Base-by-base conservation (phyloP, 139 green algal genomes). In the Auxenochlorella pyrenoidosa region DNA sequence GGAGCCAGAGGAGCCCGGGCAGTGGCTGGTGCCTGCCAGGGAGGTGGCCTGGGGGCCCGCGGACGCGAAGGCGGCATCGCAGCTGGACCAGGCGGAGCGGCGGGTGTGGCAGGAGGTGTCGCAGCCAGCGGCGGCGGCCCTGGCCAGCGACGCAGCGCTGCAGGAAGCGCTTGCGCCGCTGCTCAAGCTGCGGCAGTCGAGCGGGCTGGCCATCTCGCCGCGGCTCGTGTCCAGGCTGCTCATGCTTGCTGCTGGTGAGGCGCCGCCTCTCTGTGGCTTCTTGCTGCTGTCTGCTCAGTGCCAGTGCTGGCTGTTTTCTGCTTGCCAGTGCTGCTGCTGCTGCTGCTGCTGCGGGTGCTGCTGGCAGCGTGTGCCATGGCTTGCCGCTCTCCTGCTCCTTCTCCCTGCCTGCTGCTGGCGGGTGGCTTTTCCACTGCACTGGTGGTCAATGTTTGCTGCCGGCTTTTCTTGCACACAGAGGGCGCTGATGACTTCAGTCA, bases 181-280 rank as follows among this genome's bases (percentile, higher is more conserved):
- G 73, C 59, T 88, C 12, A 6, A 51, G 38, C 26, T 83, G 59
- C 40, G 65, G 28, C 58, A 43, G n/a, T 32, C 54, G 2, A 63
- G n/a, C 2, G 84, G 73, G 6, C n/a, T 70, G 38, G 51, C 41
- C 0, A 30, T 89, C 10, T 86, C 81, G 41, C 77, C 44, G 19
- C 71, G 86, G 13, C 70, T 90, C 3, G 41, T 90, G 30, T 34
- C 30, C 32, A 72, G 60, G 54, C 54, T 90, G 40, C 28, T 90
- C 30, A 60, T 88, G 68, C 41, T 60, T 24, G 80, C 80, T n/a
- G 79, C 82, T 80, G 87, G 87, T 88, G 70, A 3, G 82, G 10
- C 41, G 0, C 12, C 13, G 68, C 40, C 58, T 36, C 36, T 16
- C 34, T 51, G 72, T n/a, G n/a, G 63, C 21, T 59, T 22, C 36